Evolutionary conservation across 1,284 basidiomycete species (phyloP), one percentile per base, ranked within the genome.

Genomic region (Ganoderma multipileum): DNA sequence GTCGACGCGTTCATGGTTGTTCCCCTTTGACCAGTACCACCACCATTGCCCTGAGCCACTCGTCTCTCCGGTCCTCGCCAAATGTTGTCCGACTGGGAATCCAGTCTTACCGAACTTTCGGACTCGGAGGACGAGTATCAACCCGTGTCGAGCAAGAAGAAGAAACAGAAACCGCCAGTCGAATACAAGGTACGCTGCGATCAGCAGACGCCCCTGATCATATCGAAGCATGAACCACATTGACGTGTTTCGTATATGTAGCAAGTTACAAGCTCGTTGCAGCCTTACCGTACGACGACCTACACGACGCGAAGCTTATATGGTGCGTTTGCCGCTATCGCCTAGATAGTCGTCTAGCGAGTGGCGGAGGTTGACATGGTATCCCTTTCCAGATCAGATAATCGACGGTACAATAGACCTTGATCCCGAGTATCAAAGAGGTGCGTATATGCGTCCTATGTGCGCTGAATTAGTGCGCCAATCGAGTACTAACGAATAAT

Each of bases 391-490:
- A 87, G 85, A 87, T 72, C 82, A 85, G 74, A 84, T 88, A 61
- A 72, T 82, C 9, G 82, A 85, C 38, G 79, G 81, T 30, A 73
- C 76, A 23, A 83, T 88, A 60, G 79, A 86, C 66, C 78, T 87
- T 30, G 81, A 87, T 73, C 87, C 87, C 0, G 85, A 85, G 59
- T 87, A 87, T 75, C 86, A 87, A 69, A 79, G 86, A 76, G 86
- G 86, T 84, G 63, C 68, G 78, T 63, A 36, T 28, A 18, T 44
- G 12, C 61, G 52, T 20, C 6, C n/a, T 33, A 28, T 23, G 26
- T 14, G 9, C 11, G 28, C 38, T 28, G 16, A 33, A 33, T 55
- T 11, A 7, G 18, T 12, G 12, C 18, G 1, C 33, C 26, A n/a
- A n/a, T 38, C 64, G 20, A 64, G 26, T 16, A 44, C 38, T 39